Evolutionary conservation across 345 rosid genomes (phyloP).

Genomic region (Cardamine resedifolia): DNA sequence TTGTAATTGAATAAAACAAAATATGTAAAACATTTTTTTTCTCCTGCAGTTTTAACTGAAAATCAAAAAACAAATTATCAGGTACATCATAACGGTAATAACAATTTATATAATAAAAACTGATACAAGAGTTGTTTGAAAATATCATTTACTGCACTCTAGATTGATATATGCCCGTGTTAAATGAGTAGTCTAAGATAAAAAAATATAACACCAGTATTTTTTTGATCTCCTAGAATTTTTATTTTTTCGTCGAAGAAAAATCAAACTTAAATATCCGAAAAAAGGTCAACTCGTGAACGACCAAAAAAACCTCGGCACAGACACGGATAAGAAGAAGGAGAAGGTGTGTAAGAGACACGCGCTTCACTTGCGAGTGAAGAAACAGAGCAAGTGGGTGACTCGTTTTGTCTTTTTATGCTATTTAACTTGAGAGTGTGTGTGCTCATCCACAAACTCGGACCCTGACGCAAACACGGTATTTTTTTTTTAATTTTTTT

Average conservation of each 20-base stretch:
- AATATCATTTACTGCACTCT: background rate
- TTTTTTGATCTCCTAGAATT: constrained; percentile 20
- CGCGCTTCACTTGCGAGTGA: constrained; percentile 1
- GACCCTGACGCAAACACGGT: constrained; percentile 32
- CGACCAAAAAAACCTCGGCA: constrained; percentile 18
- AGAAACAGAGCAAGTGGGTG: constrained; percentile 14
- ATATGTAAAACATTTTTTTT: background rate
- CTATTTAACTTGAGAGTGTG: constrained; percentile 17
- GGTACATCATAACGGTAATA: background rate
- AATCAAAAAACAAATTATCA: background rate
- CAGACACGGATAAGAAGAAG: constrained; percentile 30
- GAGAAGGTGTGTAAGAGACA: background rate
- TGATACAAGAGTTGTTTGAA: background rate
- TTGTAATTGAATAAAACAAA: background rate
- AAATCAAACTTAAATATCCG: constrained; percentile 19
- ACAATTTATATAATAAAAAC: background rate
- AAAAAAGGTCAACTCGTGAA: background rate
- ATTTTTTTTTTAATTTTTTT: too few species aligned
- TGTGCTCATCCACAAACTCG: constrained; percentile 32
- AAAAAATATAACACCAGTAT: background rate
- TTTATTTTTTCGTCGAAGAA: constrained; percentile 5
- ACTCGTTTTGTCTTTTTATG: constrained; percentile 3
- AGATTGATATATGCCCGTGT: background rate
- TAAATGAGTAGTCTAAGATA: background rate
- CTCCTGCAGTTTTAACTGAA: background rate